Evolutionary conservation across 2,329 filamentous ascomycete species (phyloP), one percentile per base, ranked within the genome.

Genomic region (Neodidymelliopsis sp.): DNA sequence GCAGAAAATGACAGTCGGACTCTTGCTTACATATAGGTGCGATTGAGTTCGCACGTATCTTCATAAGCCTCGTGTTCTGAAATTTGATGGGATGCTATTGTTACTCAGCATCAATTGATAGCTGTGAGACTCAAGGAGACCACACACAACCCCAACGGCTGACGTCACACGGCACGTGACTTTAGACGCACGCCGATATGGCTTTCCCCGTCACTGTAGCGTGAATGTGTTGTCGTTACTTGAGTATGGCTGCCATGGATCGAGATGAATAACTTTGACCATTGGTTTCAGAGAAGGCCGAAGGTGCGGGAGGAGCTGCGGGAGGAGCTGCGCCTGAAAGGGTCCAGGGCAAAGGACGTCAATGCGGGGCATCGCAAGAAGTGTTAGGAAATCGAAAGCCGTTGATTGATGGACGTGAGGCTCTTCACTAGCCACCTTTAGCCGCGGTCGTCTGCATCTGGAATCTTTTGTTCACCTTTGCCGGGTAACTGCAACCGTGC

Each of bases 351-450:
- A 34, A 39, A 30, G 8, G 20, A 27, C 16, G 8, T 18, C 9
- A 31, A 15, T 24, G 33, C 34, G 39, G 34, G 46, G 34, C 23
- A 25, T 18, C 5, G 2, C 19, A 33, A 7, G 4, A 25, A 18
- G 8, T n/a, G 33, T 33, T 43, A 23, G 9, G 46, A n/a, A 44
- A 49, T 34, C 19, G 6, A 43, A 16, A 19, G 28, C 33, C 23
- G 28, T 49, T 50, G 47, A 50, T 50, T 35, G 47, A 50, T 29
- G 47, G 47, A 30, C 24, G 39, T 28, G 47, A 50, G 36, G 47
- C 40, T 50, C 31, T 22, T 34, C 11, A 12, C 31, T 34, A 34
- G 31, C 31, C 47, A 50, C 40, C 23, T 36, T 45, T 50, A 50
- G 36, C 40, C 40, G 47, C 36, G 29, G 47, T 30, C 35, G 20